Base-by-base conservation (phyloP, 305 asterid species). In the Fraxinus floribunda region DNA sequence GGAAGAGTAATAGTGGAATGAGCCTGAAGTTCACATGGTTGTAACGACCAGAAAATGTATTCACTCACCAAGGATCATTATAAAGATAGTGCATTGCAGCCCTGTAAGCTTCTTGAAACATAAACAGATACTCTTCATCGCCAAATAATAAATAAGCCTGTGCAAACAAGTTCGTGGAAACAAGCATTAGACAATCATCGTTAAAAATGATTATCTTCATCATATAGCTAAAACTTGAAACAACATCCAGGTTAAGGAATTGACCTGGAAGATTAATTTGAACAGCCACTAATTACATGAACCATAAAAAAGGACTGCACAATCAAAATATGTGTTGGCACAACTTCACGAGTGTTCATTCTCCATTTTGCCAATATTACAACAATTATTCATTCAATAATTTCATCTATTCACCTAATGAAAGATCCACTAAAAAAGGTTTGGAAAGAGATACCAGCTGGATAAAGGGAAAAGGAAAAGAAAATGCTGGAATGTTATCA, bases 61-160 rank as follows among this genome's bases (percentile, higher is more conserved):
- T 83, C 73, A 52, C 90, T 85, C 89, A 91, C 99, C 99, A 95
- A 82, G 99, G 98, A 90, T 95, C 98, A 80, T 85, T 93, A 84
- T 86, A 91, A 81, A 95, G 98, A 91, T 94, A 90, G 75, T 78
- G 90, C 98, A 95, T 95, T 66, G 91, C 99, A 84, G 98, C 97
- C 88, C 84, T 92, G 84, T 95, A 94, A 86, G 99, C 98, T 90
- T 95, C 98, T 88, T 93, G 97, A 87, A 95, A 95, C 86, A 95
- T 95, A 86, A 90, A 95, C 36, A 95, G 92, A 88, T 95, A 94
- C 88, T 94, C 99, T 86, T 95, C 98, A 86, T 95, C 97, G 30
- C 99, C 99, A 89, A 95, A 95, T 80, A 95, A 87, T 82, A 95
- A 82, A 88, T 93, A 90, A 80, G 98, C 97, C 99, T 95, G 91